Percentiles rank a stretch among this genome's conserved stretches.
These are phyloP conservation scores for Trichoderma sp. DNA, from an alignment of 2,329 filamentous ascomycete species.

Conservation along the genomic window DNA sequence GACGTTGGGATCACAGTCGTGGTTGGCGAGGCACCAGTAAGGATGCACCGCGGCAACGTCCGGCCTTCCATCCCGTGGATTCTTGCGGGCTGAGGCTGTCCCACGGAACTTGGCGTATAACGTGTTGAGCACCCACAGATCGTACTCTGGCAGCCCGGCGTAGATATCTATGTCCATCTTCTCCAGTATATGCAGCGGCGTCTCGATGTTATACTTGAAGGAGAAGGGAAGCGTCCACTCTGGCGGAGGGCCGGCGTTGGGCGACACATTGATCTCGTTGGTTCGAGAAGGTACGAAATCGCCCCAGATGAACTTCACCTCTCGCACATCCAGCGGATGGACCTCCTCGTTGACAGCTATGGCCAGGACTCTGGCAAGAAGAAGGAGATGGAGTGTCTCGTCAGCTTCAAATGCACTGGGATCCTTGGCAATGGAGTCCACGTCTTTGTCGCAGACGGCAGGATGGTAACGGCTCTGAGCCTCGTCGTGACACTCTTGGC, in stretches of 20 bases:
- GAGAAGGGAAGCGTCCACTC: constrained; percentile 72
- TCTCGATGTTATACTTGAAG: constrained; percentile 71
- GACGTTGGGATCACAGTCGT: constrained; percentile 93
- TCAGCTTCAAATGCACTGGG: constrained; percentile 57
- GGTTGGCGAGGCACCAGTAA: constrained; percentile 94
- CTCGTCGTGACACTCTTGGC: constrained; percentile 54
- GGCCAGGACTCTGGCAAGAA: constrained; percentile 61
- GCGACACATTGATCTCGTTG: constrained; percentile 53
- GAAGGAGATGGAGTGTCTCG: constrained; percentile 59
- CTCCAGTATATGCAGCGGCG: constrained; percentile 72
- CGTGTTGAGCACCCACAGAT: constrained; percentile 85
- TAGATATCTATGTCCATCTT: constrained; percentile 84
- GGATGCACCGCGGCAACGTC: constrained; percentile 93
- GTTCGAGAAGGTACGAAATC: constrained; percentile 55
- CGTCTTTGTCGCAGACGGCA: constrained; percentile 62
- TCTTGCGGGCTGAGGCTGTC: constrained; percentile 83
- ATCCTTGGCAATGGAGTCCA: constrained; percentile 64
- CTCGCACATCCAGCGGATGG: constrained; percentile 61
- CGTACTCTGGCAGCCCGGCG: constrained; percentile 54
- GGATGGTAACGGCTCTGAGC: constrained; percentile 62
- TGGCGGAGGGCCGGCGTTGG: constrained; percentile 54
- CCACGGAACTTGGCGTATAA: constrained; percentile 90
- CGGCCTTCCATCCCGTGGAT: constrained; percentile 71
- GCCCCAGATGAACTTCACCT: constrained; percentile 68
- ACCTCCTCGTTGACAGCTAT: constrained; percentile 58